Evolutionary conservation across 2,329 filamentous ascomycete species (phyloP).

Genomic region (Exophiala viscosa): DNA sequence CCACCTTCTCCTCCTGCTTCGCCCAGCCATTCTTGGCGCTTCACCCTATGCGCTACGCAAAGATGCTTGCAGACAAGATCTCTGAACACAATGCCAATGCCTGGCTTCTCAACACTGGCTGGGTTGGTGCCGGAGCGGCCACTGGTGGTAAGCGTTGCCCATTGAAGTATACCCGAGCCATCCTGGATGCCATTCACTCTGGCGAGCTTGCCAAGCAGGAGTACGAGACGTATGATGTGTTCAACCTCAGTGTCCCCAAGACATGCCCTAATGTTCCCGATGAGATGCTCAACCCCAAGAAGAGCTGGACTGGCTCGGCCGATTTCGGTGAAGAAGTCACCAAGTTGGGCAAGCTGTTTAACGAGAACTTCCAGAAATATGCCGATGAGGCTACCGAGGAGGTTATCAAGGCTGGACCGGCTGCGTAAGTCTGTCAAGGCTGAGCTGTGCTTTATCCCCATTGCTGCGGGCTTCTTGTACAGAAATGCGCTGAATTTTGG

Average conservation of each 20-base stretch:
- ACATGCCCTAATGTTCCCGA: slow-evolving; percentile 81
- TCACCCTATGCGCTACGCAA: slow-evolving; percentile 98
- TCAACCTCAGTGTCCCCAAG: slow-evolving; percentile 96
- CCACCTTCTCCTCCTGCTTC: slow-evolving; percentile 99
- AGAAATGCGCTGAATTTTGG: slow-evolving; percentile 12
- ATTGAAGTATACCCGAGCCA: slow-evolving; percentile 96
- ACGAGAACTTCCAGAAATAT: slow-evolving; percentile 98
- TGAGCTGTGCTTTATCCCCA: slow-evolving; percentile 4
- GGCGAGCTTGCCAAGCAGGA: slow-evolving; percentile 89
- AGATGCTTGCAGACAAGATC: slow-evolving; percentile 99
- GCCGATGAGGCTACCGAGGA: slow-evolving; percentile 75
- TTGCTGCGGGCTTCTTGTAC: slow-evolving; percentile 12
- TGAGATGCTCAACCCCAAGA: slow-evolving; percentile 91
- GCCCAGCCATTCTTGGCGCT: slow-evolving; percentile 98
- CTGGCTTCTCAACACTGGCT: slow-evolving; percentile 97
- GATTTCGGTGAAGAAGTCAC: slow-evolving; percentile 84
- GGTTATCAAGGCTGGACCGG: slow-evolving; percentile 58
- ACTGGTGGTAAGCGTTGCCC: slow-evolving; percentile 96
- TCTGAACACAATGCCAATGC: slow-evolving; percentile 90
- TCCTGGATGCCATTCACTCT: slow-evolving; percentile 95
- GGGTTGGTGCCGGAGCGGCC: slow-evolving; percentile 86
- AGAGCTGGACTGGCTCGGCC: slow-evolving; percentile 79
- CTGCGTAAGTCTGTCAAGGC: slow-evolving; percentile 26
- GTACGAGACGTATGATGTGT: slow-evolving; percentile 92
- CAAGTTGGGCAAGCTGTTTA: slow-evolving; percentile 86